Percentiles rank a stretch among this genome's conserved stretches.
phyloP scores from a whole-genome alignment of 768 basidiomycete species.

The Lactarius evosmus region DNA sequence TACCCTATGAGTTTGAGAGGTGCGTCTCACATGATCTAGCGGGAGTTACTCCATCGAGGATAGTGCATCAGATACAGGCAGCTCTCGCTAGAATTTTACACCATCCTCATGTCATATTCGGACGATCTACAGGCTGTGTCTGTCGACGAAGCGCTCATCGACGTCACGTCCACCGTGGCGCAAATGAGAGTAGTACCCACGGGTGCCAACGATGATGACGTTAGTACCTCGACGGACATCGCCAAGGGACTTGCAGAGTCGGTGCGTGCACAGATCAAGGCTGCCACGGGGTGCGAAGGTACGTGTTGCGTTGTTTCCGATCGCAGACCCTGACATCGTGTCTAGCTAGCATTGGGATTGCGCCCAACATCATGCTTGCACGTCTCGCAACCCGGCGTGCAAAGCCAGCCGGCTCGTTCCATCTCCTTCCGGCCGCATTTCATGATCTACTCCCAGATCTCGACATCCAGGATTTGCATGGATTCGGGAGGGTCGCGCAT shows the following conservation, averaged over 20 bases:
- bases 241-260: constrained; percentile 77
- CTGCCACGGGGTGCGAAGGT: constrained; percentile 87
- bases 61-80: constrained; percentile 69
- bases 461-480: constrained; percentile 78
- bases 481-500: constrained; percentile 74
- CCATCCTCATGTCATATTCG: constrained; percentile 83
- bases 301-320: constrained; percentile 23
- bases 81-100: constrained; percentile 85
- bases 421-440: constrained; percentile 57
- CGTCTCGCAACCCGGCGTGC: constrained; percentile 88
- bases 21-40: constrained; percentile 33
- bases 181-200: constrained; percentile 32
- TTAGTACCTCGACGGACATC: constrained; percentile 43
- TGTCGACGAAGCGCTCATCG: constrained; percentile 93
- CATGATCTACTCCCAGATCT: constrained; percentile 58
- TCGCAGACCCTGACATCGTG: constrained; percentile 8
- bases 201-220: constrained; percentile 32
- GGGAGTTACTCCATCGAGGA: constrained; percentile 8
- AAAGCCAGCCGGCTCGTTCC: constrained; percentile 86
- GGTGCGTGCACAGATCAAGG: constrained; percentile 72
- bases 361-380: constrained; percentile 89
- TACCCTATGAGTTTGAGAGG: constrained; percentile 94
- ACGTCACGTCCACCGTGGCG: constrained; percentile 65
- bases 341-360: constrained; percentile 86
- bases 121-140: constrained; percentile 94